A percentile compares a stretch with the other conserved stretches of the same genome.
phyloP scores from a whole-genome alignment of 2,329 filamentous ascomycete genomes.

The Penicillium sp. region DNA sequence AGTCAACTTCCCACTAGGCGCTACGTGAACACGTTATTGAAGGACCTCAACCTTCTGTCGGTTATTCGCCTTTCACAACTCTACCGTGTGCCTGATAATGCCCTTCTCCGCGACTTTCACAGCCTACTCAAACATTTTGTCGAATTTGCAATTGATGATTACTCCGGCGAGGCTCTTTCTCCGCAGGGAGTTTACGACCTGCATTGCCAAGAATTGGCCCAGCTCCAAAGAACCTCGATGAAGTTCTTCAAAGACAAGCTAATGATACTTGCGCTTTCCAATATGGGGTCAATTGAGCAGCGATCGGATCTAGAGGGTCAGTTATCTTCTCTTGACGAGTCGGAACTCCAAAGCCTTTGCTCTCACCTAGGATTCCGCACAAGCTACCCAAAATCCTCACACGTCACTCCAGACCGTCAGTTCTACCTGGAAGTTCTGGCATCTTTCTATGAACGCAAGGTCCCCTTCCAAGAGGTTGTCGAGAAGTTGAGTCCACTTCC shows the following conservation, averaged over 20 bases:
- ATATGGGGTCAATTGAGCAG: slow-evolving; percentile 83
- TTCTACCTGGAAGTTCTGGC: slow-evolving; percentile 65
- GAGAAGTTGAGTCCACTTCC: slow-evolving; percentile 73
- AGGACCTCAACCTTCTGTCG: slow-evolving; percentile 79
- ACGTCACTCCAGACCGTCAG: slow-evolving; percentile 59
- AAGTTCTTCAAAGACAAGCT: slow-evolving; percentile 86
- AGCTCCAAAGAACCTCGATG: slow-evolving; percentile 72
- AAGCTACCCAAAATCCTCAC: slow-evolving; percentile 71
- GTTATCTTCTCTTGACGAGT: slow-evolving; percentile 68
- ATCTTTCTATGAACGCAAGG: slow-evolving; percentile 70
- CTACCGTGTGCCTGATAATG: slow-evolving; percentile 71
- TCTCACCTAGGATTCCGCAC: slow-evolving; percentile 73
- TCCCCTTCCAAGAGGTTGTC: slow-evolving; percentile 78
- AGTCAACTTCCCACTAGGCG: slow-evolving; percentile 91
- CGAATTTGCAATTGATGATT: slow-evolving; percentile 86
- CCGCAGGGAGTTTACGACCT: slow-evolving; percentile 71
- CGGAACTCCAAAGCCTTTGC: slow-evolving; percentile 69
- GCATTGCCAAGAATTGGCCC: slow-evolving; percentile 74
- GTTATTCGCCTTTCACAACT: slow-evolving; percentile 75
- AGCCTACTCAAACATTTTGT: slow-evolving; percentile 81
- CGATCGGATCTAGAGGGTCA: slow-evolving; percentile 74
- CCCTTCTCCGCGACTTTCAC: slow-evolving; percentile 75
- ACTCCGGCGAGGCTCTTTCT: slow-evolving; percentile 74
- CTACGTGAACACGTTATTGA: slow-evolving; percentile 85
- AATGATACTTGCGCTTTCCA: slow-evolving; percentile 85